phyloP scores from a whole-genome alignment of 2,329 filamentous ascomycete species.

The Immersiporthe knoxdaviesiana region DNA sequence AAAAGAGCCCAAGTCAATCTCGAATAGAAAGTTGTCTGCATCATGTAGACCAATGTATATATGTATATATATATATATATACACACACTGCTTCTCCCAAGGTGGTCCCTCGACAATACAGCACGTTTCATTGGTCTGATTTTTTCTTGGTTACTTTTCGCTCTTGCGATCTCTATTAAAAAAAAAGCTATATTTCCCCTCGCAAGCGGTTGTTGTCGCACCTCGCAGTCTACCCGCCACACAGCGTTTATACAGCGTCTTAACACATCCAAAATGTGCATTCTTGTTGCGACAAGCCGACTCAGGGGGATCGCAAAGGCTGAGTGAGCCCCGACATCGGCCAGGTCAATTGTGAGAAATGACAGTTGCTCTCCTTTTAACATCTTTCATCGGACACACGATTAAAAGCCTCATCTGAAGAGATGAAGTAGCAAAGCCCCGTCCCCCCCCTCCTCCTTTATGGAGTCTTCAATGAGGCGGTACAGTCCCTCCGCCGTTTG shows the following conservation, averaged over 20 bases:
- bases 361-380: neutral
- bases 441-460: neutral
- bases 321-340: neutral
- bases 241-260: slow-evolving; percentile 23
- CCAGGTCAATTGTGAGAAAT: neutral
- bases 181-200: slow-evolving; percentile 20
- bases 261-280: slow-evolving; percentile 24
- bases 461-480: slow-evolving; percentile 3
- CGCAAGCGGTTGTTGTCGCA: slow-evolving; percentile 9
- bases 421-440: slow-evolving; percentile 13
- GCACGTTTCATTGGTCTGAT: neutral
- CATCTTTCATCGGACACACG: neutral
- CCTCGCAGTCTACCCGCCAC: slow-evolving; percentile 25
- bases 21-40: slow-evolving; percentile 1
- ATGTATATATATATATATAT: no score
- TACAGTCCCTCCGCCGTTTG: neutral
- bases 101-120: neutral
- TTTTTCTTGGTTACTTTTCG: slow-evolving; percentile 7
- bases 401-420: slow-evolving; percentile 9
- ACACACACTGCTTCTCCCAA: neutral
- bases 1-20: neutral
- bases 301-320: slow-evolving; percentile 1
- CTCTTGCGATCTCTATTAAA: slow-evolving; percentile 29
- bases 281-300: slow-evolving; percentile 11
- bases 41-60: slow-evolving; percentile 15